Evolutionary conservation across 192 early-diverging fungal species (phyloP).

Genomic region (Coemansia sp.): DNA sequence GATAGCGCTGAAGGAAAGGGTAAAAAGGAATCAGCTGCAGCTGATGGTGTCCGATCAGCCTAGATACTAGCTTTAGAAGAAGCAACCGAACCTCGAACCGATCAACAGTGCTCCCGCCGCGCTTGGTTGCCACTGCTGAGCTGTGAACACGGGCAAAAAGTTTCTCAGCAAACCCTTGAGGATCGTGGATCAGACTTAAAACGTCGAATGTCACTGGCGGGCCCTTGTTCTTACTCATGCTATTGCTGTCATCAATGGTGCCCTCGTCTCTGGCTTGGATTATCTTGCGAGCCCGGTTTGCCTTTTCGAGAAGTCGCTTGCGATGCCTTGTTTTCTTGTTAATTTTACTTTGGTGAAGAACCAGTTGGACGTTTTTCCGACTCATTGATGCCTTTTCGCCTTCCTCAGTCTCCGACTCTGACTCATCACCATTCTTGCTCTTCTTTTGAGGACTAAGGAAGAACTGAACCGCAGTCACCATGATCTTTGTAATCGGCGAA

Average conservation of each 20-base stretch:
- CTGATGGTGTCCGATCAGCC: conserved; percentile 95
- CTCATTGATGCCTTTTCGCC: conserved; percentile 40
- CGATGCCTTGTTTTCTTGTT: conserved; percentile 88
- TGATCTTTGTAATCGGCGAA: conserved; percentile 86
- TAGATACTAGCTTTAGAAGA: conserved; percentile 92
- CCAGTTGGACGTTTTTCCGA: conserved; percentile 61
- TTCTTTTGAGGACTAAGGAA: conserved; percentile 76
- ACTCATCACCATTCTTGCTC: conserved; percentile 70
- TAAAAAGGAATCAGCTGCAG: conserved; percentile 90
- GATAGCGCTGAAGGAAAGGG: conserved; percentile 87
- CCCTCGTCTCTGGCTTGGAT: conserved; percentile 62
- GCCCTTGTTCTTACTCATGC: conserved; percentile 65
- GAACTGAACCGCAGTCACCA: conserved; percentile 91
- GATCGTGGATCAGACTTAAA: conserved; percentile 91
- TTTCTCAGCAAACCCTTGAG: conserved; percentile 96
- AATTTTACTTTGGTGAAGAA: conserved; percentile 78
- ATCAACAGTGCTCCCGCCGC: conserved; percentile 65
- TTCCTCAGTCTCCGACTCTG: conserved; percentile 62
- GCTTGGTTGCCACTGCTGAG: conserved; percentile 51
- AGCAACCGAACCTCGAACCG: conserved; percentile 89
- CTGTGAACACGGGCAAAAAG: conserved; percentile 79
- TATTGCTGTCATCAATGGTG: conserved; percentile 29
- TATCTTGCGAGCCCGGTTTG: conserved; percentile 46
- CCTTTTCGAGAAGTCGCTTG: conserved; percentile 75
- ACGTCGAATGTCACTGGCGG: conserved; percentile 91